phyloP scores from a whole-genome alignment of 305 asterid genomes.

The Fraxinus platypoda region DNA sequence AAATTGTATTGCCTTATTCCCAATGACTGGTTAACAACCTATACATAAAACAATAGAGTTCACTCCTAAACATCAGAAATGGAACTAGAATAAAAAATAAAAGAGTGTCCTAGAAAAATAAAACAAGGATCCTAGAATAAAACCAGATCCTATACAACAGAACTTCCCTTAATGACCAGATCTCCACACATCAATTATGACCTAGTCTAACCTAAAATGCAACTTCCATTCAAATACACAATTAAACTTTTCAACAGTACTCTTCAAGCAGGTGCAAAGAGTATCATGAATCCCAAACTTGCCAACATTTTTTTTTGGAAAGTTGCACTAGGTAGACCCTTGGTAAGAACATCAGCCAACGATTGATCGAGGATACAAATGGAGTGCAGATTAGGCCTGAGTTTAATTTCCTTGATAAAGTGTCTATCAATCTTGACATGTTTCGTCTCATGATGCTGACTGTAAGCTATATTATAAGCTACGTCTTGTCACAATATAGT shows the following conservation, averaged over 20 bases:
- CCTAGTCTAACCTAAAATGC: not conserved
- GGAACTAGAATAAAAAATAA: not conserved
- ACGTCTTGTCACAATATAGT: not conserved
- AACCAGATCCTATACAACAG: not conserved
- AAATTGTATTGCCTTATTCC: not conserved
- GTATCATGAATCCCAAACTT: not conserved
- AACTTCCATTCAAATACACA: not conserved
- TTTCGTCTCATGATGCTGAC: not conserved
- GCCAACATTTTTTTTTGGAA: not conserved
- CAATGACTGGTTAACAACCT: not conserved
- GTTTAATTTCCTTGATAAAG: not conserved
- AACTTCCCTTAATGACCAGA: not conserved
- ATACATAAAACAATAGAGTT: no score
- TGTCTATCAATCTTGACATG: not conserved
- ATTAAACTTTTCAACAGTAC: not conserved
- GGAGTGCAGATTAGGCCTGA: not conserved
- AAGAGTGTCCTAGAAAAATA: not conserved
- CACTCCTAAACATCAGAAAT: not conserved
- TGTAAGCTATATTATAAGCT: not conserved
- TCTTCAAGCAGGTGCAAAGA: not conserved
- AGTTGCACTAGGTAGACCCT: not conserved
- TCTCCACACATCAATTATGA: not conserved
- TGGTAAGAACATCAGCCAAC: not conserved
- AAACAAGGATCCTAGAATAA: not conserved
- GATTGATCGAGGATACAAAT: not conserved